Conservation (phyloP, 1,284 basidiomycete genomes). For the Ganoderma lingzhi region DNA sequence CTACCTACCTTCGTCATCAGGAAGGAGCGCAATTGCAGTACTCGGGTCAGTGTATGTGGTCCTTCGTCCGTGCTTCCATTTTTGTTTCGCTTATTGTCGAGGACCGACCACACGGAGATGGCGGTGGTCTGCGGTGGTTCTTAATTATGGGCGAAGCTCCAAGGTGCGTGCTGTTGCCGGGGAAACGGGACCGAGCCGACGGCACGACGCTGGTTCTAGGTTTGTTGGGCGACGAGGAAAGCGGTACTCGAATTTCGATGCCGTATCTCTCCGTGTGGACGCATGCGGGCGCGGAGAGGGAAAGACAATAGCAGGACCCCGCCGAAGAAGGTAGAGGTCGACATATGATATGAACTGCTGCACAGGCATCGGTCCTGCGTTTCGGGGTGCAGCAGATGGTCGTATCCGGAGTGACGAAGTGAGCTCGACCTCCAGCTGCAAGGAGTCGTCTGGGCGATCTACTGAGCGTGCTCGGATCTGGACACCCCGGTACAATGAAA, state of each 20-base stretch:
- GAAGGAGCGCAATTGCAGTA: slow-evolving; percentile 1
- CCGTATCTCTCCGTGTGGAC: slow-evolving; percentile 1
- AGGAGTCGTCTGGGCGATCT: neutral
- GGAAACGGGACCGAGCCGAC: slow-evolving; percentile 4
- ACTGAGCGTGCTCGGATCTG: neutral
- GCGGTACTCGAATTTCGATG: slow-evolving; percentile 2
- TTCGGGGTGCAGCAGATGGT: slow-evolving; percentile 2
- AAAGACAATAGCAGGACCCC: neutral
- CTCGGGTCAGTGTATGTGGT: neutral
- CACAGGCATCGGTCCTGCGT: neutral
- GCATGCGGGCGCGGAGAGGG: neutral
- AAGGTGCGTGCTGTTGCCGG: neutral
- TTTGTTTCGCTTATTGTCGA: slow-evolving; percentile 1
- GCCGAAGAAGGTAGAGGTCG: neutral
- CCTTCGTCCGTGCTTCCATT: neutral
- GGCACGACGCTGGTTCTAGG: neutral
- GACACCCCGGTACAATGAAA: neutral
- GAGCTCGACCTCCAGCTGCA: neutral
- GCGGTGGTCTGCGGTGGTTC: neutral
- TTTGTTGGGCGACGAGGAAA: slow-evolving; percentile 3
- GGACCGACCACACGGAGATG: neutral
- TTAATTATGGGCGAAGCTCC: slow-evolving; percentile 5
- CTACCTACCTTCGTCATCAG: neutral
- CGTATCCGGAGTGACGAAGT: neutral
- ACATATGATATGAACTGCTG: neutral